phyloP scores from a whole-genome alignment of 2,329 filamentous ascomycete genomes.

The Fulvia fulva region DNA sequence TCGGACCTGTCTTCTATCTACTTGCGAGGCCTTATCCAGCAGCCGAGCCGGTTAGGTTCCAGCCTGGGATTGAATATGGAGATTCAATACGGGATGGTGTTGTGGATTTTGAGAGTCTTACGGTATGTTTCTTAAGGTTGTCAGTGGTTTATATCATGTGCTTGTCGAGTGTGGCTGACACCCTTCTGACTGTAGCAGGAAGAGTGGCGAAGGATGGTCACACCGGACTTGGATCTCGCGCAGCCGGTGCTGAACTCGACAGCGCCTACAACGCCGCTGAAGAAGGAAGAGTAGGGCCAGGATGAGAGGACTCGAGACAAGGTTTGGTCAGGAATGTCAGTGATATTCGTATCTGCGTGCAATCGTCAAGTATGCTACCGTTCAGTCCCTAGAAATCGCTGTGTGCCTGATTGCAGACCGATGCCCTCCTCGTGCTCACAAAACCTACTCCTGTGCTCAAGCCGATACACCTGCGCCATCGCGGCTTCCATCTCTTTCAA shows the following conservation, averaged over 20 bases:
- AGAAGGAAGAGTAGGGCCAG: not conserved
- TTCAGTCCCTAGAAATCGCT: not conserved
- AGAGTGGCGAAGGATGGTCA: slow-evolving; percentile 6
- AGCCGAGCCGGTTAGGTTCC: slow-evolving; percentile 9
- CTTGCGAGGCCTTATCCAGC: slow-evolving; percentile 12
- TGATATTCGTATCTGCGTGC: not conserved
- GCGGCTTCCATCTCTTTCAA: not conserved
- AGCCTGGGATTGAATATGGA: slow-evolving; percentile 11
- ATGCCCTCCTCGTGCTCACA: not conserved
- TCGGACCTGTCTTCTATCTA: slow-evolving; percentile 14
- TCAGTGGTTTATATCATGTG: too few species aligned
- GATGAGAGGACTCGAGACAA: not conserved
- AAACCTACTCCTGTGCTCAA: not conserved
- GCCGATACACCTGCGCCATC: not conserved
- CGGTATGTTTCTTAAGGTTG: too few species aligned
- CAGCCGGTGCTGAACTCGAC: not conserved
- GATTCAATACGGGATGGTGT: not conserved
- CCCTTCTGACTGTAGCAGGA: too few species aligned
- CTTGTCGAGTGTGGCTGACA: too few species aligned
- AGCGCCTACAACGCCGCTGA: not conserved
- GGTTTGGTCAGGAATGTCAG: not conserved
- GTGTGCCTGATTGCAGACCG: not conserved
- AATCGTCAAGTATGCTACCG: slow-evolving; percentile 3
- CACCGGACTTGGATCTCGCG: slow-evolving; percentile 1
- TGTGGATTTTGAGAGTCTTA: slow-evolving; percentile 3